Evolutionary conservation across 257 asterid genomes (phyloP).

Genomic region (Catharanthus roseus): DNA sequence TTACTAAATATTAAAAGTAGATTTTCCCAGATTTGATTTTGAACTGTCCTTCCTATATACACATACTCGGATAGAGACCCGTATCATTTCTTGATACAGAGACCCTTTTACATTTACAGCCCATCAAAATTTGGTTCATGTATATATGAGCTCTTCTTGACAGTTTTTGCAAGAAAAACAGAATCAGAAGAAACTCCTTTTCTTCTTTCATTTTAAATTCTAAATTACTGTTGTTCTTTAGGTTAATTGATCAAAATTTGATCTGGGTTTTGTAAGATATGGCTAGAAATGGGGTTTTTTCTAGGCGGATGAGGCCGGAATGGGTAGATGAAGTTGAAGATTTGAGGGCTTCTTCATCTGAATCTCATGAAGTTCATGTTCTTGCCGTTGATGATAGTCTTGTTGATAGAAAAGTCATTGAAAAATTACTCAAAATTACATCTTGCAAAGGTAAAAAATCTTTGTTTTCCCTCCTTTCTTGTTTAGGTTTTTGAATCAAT

Average conservation of each 20-base stretch:
- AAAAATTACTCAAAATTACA: conserved; percentile 32
- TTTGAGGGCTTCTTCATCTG: conserved; percentile 6
- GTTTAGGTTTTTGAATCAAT: not conserved
- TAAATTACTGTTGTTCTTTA: not conserved
- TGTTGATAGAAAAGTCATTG: conserved; percentile 37
- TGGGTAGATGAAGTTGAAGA: conserved; percentile 18
- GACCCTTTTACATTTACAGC: conserved; percentile 13
- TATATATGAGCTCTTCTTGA: conserved; percentile 4
- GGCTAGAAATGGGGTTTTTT: conserved; percentile 28
- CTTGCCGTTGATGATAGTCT: conserved; percentile 40
- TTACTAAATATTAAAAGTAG: conserved; percentile 25
- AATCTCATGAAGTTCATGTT: conserved; percentile 32
- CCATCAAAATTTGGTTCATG: not conserved
- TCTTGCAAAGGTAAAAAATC: conserved; percentile 34
- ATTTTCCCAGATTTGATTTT: conserved; percentile 30
- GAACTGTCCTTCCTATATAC: conserved; percentile 18
- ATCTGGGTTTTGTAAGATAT: conserved; percentile 13
- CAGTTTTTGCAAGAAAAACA: too few species aligned
- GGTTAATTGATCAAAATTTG: not conserved
- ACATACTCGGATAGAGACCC: conserved; percentile 18
- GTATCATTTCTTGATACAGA: conserved; percentile 17
- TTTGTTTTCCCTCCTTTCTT: not conserved
- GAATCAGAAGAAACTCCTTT: conserved; percentile 5
- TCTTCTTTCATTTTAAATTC: not conserved
- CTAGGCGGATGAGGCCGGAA: conserved; percentile 26